A percentile compares a stretch with the other conserved stretches of the same genome.
phyloP scores from a whole-genome alignment of 2,329 filamentous ascomycete genomes.

The Emmonsia crescens region DNA sequence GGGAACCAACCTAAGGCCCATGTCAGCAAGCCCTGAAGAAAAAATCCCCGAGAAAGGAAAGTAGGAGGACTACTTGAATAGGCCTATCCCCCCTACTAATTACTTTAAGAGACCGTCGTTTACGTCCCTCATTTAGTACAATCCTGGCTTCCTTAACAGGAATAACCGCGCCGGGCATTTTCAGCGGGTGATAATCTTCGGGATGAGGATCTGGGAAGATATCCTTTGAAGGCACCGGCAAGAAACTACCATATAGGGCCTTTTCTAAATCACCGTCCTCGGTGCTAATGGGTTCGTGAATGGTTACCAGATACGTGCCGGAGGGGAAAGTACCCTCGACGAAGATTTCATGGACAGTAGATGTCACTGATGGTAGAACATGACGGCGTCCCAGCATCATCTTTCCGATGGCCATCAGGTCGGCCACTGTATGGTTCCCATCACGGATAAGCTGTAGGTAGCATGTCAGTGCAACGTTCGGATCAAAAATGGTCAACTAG shows the following conservation, averaged over 20 bases:
- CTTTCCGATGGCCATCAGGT: slow-evolving; percentile 84
- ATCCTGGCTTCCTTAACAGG: slow-evolving; percentile 55
- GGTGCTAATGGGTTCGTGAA: slow-evolving; percentile 76
- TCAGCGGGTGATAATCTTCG: slow-evolving; percentile 54
- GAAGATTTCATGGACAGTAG: slow-evolving; percentile 72
- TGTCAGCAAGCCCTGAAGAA: slow-evolving; percentile 4
- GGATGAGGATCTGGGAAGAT: slow-evolving; percentile 57
- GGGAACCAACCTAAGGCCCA: slow-evolving; percentile 57
- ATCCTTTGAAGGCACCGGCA: slow-evolving; percentile 62
- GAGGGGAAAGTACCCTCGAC: slow-evolving; percentile 88
- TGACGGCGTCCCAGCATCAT: slow-evolving; percentile 91
- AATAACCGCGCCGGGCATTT: slow-evolving; percentile 70
- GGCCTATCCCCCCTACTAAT: slow-evolving; percentile 82
- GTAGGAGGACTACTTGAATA: slow-evolving; percentile 55
- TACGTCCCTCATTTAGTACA: slow-evolving; percentile 60
- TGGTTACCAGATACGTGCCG: slow-evolving; percentile 88
- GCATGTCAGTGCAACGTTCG: slow-evolving; percentile 5
- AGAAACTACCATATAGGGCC: slow-evolving; percentile 82
- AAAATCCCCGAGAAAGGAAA: not conserved
- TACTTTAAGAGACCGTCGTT: slow-evolving; percentile 62
- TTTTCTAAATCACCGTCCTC: slow-evolving; percentile 79
- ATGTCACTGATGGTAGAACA: slow-evolving; percentile 70
- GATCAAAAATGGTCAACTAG: not conserved
- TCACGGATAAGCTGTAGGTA: slow-evolving; percentile 70
- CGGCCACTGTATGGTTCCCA: slow-evolving; percentile 82